Evolutionary conservation across 352 stramenopile genomes (phyloP).

Genomic region (Phytophthora cactorum): DNA sequence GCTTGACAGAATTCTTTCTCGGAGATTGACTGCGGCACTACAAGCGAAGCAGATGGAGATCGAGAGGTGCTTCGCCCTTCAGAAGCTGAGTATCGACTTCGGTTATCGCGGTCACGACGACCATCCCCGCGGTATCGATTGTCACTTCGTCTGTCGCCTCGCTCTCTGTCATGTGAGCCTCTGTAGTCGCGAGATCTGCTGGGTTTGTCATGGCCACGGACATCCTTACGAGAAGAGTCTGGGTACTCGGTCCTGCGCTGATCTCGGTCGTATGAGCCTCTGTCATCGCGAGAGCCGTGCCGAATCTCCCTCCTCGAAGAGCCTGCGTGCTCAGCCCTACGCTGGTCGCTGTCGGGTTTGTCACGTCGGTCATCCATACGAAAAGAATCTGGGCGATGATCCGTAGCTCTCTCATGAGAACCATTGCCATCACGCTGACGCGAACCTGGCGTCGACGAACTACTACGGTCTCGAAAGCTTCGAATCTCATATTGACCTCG

Average conservation of each 20-base stretch:
- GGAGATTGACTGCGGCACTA: conserved; percentile 46
- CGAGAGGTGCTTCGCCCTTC: conserved; percentile 18
- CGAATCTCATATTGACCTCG: conserved; percentile 31
- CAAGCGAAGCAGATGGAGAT: conserved; percentile 8
- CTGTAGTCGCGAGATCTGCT: conserved; percentile 20
- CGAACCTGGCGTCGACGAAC: conserved; percentile 20
- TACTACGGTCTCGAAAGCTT: conserved; percentile 27
- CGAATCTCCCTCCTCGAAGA: conserved; percentile 14
- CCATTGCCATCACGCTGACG: conserved; percentile 18
- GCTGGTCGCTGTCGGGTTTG: conserved; percentile 11
- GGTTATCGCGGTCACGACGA: conserved; percentile 23
- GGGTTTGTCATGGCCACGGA: conserved; percentile 12
- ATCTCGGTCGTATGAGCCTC: conserved; percentile 16
- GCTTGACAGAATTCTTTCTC: conserved; percentile 62
- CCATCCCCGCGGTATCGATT: conserved; percentile 15
- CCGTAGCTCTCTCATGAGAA: conserved; percentile 12
- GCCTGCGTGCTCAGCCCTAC: conserved; percentile 4
- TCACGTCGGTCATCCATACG: conserved; percentile 13
- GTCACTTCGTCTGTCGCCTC: conserved; percentile 15
- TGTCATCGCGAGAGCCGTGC: conserved; percentile 21
- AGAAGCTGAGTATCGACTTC: background rate
- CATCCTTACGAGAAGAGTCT: conserved; percentile 10
- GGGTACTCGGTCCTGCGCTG: conserved; percentile 2
- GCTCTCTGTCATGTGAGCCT: conserved; percentile 12
- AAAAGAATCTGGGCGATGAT: conserved; percentile 16